Conservation (phyloP, 352 stramenopile species). For the Globisporangium heterothallicum region DNA sequence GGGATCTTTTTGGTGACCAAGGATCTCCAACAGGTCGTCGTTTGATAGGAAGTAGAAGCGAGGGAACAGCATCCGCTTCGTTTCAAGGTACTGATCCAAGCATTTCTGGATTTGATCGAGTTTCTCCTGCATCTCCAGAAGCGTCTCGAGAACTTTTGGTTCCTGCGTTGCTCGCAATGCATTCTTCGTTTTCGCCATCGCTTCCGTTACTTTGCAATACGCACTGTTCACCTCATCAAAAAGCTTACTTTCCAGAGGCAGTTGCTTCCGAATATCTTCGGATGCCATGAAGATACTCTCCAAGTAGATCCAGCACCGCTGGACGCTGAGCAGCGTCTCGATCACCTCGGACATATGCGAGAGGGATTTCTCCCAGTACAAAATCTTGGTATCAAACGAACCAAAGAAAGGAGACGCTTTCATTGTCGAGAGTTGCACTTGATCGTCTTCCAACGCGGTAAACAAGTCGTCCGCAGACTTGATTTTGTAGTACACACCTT, state of each 20-base stretch:
- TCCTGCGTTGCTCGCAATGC: constrained; percentile 64
- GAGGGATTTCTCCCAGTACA: constrained; percentile 86
- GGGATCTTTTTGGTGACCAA: constrained; percentile 83
- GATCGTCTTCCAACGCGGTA: constrained; percentile 87
- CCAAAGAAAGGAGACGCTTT: constrained; percentile 92
- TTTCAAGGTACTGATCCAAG: constrained; percentile 84
- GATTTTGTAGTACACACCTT: constrained; percentile 92
- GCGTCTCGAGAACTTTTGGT: constrained; percentile 47
- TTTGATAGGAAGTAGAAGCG: constrained; percentile 89
- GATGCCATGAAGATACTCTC: constrained; percentile 95
- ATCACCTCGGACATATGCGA: constrained; percentile 88
- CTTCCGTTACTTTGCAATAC: constrained; percentile 70
- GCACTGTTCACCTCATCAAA: constrained; percentile 86
- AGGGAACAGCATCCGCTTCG: constrained; percentile 83
- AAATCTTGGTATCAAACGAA: constrained; percentile 85
- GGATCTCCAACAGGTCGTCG: constrained; percentile 82
- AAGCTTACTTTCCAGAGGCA: constrained; percentile 79
- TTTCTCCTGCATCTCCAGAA: constrained; percentile 82
- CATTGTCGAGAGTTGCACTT: constrained; percentile 91
- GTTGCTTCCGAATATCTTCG: constrained; percentile 93
- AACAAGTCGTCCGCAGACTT: constrained; percentile 89
- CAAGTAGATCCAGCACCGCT: constrained; percentile 94
- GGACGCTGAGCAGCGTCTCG: constrained; percentile 84
- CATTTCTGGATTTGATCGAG: constrained; percentile 87
- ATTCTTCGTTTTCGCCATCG: constrained; percentile 76